Base-by-base conservation (phyloP, 2,329 filamentous ascomycete species). In the Passalora sequoiae region DNA sequence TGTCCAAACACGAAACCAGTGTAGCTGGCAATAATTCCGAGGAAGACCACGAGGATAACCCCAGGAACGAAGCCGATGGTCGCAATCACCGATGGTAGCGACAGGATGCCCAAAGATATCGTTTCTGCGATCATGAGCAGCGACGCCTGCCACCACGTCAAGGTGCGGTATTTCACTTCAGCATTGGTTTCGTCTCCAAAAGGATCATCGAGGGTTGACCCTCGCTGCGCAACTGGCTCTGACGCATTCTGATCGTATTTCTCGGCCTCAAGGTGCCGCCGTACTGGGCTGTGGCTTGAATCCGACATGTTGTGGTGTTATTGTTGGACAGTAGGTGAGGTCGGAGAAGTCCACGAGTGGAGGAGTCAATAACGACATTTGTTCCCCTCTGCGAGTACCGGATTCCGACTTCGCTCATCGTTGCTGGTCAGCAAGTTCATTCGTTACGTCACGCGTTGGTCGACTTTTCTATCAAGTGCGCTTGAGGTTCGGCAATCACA, bases 1-100 rank as follows among this genome's bases (percentile, higher is more conserved):
- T 80, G 74, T 6, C 76, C 76, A 35, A 81, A 70, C 2, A 79
- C 68, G 54, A 72, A 78, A 33, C 77, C 76, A 1, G 77, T 80
- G 54, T 81, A 82, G 10, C 73, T 77, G 4, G 78, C 70, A 8
- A 80, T 57, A 17, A 75, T 40, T 20, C 78, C 78, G 4, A 82
- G 64, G 7, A 66, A 60, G 31, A 76, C 38, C 38, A 80, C 71
- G 25, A 78, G 60, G 37, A 81, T 69, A 10, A 79, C 57, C n/a
- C 75, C 73, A 12, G 74, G 73, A 6, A 75, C 64, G 22, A 78
- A 56, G 8, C 76, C 76, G 22, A 79, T 58, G 6, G 63, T 64
- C 1, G 74, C 73, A 10, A 78, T 65, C 1, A 71, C 71, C 32
- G 71, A 69, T 2, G 76, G 76, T 8, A 80, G 59, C 1, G 74